phyloP scores from a whole-genome alignment of 805 yeast genomes.

The Saccharomycopsis babjevae region DNA sequence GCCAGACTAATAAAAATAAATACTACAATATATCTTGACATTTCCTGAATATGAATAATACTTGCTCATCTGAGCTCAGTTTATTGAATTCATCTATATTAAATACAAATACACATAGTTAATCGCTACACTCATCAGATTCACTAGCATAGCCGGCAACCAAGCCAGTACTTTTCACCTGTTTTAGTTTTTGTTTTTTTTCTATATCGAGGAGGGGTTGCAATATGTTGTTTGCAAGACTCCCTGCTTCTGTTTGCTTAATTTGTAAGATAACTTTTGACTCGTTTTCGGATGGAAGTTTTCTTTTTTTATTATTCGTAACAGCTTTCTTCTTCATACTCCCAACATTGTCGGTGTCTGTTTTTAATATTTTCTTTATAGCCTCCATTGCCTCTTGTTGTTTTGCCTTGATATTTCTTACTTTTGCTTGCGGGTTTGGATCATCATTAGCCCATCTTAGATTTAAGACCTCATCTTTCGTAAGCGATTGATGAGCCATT shows the following conservation, averaged over 20 bases:
- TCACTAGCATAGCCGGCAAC: slow-evolving; percentile 10
- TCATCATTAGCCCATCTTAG: slow-evolving; percentile 88
- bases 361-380: slow-evolving; percentile 3
- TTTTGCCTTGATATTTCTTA: slow-evolving; percentile 29
- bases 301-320: neutral
- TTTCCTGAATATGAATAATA: too few relatives aligned
- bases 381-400: slow-evolving; percentile 10
- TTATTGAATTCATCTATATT: neutral
- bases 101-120: neutral
- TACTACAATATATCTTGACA: too few relatives aligned
- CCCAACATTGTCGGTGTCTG: neutral
- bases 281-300: neutral
- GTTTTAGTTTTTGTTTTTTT: neutral
- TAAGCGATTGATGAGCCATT: slow-evolving; percentile 72
- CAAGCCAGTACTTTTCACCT: neutral
- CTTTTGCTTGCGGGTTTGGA: slow-evolving; percentile 61
- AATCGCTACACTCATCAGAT: slow-evolving; percentile 7
- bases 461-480: slow-evolving; percentile 53
- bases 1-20: too few relatives aligned
- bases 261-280: neutral
- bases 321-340: neutral
- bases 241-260: neutral
- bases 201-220: neutral
- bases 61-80: neutral
- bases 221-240: neutral